Evolutionary conservation across 2,329 filamentous ascomycete genomes (phyloP).

Genomic region (Diaporthe caulivora): DNA sequence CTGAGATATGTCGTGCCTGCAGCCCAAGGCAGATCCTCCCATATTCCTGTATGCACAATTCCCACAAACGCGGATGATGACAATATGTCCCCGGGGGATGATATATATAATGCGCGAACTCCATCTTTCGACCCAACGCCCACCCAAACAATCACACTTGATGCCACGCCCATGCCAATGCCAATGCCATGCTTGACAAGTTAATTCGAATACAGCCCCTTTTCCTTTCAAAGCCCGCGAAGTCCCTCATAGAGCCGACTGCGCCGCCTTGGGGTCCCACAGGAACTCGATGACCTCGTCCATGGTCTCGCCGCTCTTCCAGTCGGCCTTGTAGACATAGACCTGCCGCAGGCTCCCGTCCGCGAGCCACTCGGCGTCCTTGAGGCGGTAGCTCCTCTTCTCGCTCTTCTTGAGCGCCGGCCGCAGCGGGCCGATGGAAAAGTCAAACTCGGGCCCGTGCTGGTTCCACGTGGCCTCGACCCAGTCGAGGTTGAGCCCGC

Average conservation of each 20-base stretch:
- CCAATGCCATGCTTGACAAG: constrained; percentile 6
- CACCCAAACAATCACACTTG: neutral
- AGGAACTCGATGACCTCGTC: constrained; percentile 64
- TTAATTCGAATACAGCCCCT: neutral
- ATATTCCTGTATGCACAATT: neutral
- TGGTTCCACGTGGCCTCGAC: constrained; percentile 68
- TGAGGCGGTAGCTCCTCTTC: constrained; percentile 66
- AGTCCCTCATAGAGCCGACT: too few species aligned
- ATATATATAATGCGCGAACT: constrained; percentile 13
- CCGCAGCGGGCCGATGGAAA: constrained; percentile 66
- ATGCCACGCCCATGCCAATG: constrained; percentile 17
- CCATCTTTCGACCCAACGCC: constrained; percentile 14
- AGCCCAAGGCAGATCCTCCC: neutral
- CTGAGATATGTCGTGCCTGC: neutral
- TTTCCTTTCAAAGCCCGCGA: too few species aligned
- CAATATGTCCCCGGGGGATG: neutral
- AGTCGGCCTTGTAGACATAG: constrained; percentile 61
- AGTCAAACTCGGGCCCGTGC: constrained; percentile 61
- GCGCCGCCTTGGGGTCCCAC: constrained; percentile 50
- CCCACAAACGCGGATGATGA: neutral
- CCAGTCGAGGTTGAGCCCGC: constrained; percentile 50
- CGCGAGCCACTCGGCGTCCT: constrained; percentile 55
- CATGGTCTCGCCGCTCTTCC: constrained; percentile 52
- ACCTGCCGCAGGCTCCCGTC: constrained; percentile 64
- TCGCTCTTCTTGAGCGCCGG: constrained; percentile 49